Percentiles rank a stretch among this genome's conserved stretches.
These are phyloP conservation scores for Lagerstroemia fauriei DNA, from an alignment of 441 rosid species.

Conservation along the genomic window DNA sequence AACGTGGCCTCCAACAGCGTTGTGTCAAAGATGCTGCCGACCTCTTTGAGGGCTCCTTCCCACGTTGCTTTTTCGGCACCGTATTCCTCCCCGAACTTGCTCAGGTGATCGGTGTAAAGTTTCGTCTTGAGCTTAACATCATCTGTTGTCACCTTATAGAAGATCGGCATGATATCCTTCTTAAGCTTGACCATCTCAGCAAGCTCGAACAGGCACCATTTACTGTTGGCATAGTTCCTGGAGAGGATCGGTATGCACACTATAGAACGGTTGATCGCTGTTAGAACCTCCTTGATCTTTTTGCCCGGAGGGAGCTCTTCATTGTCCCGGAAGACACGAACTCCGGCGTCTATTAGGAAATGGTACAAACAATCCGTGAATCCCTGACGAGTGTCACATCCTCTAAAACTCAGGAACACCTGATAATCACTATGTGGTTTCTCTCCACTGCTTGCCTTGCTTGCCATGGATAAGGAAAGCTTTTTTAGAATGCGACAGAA, in stretches of 20 bases:
- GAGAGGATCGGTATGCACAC: background rate
- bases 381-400: background rate
- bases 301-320: background rate
- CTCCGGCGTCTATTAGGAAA: background rate
- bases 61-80: background rate
- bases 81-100: background rate
- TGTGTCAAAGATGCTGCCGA: background rate
- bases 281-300: background rate
- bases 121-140: background rate
- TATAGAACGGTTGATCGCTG: background rate
- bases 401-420: conserved; percentile 1
- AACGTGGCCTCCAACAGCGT: background rate
- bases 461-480: too few species aligned
- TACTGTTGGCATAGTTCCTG: background rate
- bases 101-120: background rate
- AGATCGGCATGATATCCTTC: background rate
- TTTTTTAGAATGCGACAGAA: too few species aligned
- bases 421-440: background rate
- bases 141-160: background rate
- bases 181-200: background rate
- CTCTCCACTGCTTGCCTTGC: too few species aligned
- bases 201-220: background rate
- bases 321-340: background rate
- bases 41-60: background rate
- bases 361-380: background rate